Evolutionary conservation across 1,284 basidiomycete species (phyloP).

Genomic region (Ustilago xerochloae): DNA sequence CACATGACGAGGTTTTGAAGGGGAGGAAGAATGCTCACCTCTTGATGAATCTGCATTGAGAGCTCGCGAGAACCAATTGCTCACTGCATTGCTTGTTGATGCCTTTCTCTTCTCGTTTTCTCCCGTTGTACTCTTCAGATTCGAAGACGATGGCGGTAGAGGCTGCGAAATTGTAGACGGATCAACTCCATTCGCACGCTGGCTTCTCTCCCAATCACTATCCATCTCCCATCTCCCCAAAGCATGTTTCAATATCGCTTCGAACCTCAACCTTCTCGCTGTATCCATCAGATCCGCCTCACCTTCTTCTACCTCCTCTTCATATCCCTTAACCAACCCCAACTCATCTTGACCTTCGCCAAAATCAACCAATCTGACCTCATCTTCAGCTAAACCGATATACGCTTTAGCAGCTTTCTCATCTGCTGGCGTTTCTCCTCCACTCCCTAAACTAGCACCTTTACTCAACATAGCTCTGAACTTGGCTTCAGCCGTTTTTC

Average conservation of each 20-base stretch:
- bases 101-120: not conserved
- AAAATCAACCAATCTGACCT: constrained; percentile 48
- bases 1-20: constrained; percentile 16
- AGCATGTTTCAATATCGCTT: constrained; percentile 45
- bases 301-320: constrained; percentile 17
- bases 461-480: constrained; percentile 38
- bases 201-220: constrained; percentile 47
- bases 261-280: constrained; percentile 34
- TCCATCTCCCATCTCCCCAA: constrained; percentile 55
- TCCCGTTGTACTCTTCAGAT: not conserved
- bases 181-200: constrained; percentile 34
- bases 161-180: constrained; percentile 16
- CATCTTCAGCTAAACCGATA: constrained; percentile 48
- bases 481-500: constrained; percentile 29
- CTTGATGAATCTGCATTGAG: constrained; percentile 9
- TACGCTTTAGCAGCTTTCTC: constrained; percentile 49
- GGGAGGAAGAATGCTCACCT: constrained; percentile 25
- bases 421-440: constrained; percentile 43
- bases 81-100: not conserved
- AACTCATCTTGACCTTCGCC: constrained; percentile 35
- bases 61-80: constrained; percentile 33
- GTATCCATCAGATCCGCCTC: constrained; percentile 35
- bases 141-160: not conserved
- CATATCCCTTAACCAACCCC: not conserved
- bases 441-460: not conserved